Conservation (phyloP, 2,329 filamentous ascomycete species). For the Cladosporium sp. region DNA sequence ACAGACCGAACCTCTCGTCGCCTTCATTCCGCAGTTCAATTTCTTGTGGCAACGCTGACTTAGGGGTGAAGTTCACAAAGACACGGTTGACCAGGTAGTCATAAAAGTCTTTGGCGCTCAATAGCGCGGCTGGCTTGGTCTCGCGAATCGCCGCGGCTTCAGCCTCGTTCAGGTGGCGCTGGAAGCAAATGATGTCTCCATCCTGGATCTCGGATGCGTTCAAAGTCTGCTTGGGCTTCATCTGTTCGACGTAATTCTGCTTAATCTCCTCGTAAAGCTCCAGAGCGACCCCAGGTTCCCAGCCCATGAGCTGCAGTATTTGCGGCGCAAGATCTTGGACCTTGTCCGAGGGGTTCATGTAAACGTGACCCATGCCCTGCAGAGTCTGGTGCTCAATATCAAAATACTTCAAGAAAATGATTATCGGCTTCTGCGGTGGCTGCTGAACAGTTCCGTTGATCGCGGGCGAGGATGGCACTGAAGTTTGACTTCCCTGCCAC, state of each 20-base stretch:
- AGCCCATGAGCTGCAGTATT: slow-evolving; percentile 80
- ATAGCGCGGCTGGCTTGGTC: slow-evolving; percentile 25
- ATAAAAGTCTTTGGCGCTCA: slow-evolving; percentile 58
- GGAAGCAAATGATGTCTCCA: slow-evolving; percentile 95
- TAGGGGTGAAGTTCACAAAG: slow-evolving; percentile 70
- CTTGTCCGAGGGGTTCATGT: slow-evolving; percentile 82
- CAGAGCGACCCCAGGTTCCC: slow-evolving; percentile 68
- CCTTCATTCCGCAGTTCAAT: slow-evolving; percentile 36
- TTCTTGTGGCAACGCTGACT: slow-evolving; percentile 40
- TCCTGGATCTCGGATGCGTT: slow-evolving; percentile 93
- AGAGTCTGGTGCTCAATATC: slow-evolving; percentile 73
- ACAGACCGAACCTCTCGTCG: slow-evolving; percentile 67
- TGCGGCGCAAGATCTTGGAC: slow-evolving; percentile 76
- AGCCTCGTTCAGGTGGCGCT: slow-evolving; percentile 54
- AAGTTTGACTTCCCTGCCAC: slow-evolving; percentile 64
- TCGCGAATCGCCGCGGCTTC: slow-evolving; percentile 24
- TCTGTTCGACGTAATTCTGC: slow-evolving; percentile 90
- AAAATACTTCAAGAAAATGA: slow-evolving; percentile 92
- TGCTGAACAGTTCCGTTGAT: slow-evolving; percentile 40
- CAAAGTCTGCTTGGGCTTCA: slow-evolving; percentile 87
- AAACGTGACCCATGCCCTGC: slow-evolving; percentile 74
- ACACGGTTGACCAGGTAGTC: slow-evolving; percentile 87
- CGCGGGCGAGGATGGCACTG: slow-evolving; percentile 38
- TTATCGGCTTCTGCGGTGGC: slow-evolving; percentile 53
- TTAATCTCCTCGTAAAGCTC: slow-evolving; percentile 96